A percentile compares a stretch with the other conserved stretches of the same genome.
Evolutionary conservation across 2,329 filamentous ascomycete species (phyloP).

Genomic region (Stenocarpella maydis): DNA sequence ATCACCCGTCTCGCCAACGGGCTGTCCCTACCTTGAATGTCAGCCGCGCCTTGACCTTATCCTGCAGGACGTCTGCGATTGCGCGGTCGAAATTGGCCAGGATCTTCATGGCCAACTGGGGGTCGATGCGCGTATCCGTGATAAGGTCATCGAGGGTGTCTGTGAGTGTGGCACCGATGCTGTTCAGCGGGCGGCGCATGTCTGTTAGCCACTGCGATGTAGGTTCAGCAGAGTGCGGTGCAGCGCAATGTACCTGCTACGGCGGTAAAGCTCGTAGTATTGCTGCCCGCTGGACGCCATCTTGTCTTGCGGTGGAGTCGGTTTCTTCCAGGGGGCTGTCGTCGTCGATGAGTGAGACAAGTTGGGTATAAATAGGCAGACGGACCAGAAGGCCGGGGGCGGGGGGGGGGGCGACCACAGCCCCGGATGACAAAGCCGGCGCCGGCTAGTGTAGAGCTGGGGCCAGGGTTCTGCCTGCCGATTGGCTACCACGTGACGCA

Average conservation of each 20-base stretch:
- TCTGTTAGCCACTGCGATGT: constrained; percentile 36
- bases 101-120: constrained; percentile 98
- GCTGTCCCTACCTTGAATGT: constrained; percentile 83
- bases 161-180: constrained; percentile 90
- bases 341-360: constrained; percentile 21
- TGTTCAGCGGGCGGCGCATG: constrained; percentile 49
- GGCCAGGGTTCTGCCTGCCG: background rate
- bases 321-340: constrained; percentile 40
- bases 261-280: constrained; percentile 95
- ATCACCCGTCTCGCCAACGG: background rate
- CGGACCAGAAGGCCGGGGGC: constrained; percentile 1
- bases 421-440: constrained; percentile 28
- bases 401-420: no score
- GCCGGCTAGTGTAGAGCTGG: background rate
- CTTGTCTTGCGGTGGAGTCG: constrained; percentile 38
- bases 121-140: constrained; percentile 92
- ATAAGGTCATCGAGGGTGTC: constrained; percentile 98
- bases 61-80: constrained; percentile 88
- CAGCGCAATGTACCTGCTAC: constrained; percentile 80
- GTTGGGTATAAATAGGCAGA: constrained; percentile 16
- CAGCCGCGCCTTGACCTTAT: constrained; percentile 89
- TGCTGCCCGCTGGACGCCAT: constrained; percentile 63
- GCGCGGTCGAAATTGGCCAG: constrained; percentile 93
- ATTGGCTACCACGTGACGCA: constrained; percentile 20
- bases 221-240: constrained; percentile 35